Percentiles rank a stretch among this genome's conserved stretches.
Conservation (phyloP, 768 basidiomycete species). For the Amanita jacksonii region DNA sequence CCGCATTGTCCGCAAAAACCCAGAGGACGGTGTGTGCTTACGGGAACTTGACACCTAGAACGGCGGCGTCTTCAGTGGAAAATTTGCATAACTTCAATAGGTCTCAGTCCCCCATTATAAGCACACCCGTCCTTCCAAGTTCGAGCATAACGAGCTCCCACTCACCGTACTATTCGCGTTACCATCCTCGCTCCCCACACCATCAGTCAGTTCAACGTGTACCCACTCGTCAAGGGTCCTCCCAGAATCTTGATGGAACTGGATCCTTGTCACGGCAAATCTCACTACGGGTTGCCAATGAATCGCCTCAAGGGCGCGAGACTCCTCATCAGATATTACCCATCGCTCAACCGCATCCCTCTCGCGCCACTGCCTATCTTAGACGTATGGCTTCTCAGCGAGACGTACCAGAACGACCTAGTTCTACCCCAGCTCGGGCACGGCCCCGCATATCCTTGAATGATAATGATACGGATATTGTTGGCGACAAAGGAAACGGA, state of each 20-base stretch:
- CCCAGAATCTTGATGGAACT: not conserved
- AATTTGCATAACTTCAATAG: not conserved
- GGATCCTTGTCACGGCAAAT: conserved; percentile 1
- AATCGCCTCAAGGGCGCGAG: not conserved
- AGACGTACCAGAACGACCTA: conserved; percentile 29
- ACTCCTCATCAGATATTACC: conserved; percentile 6
- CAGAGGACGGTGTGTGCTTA: not conserved
- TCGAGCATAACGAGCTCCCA: not conserved
- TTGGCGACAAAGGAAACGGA: conserved; percentile 16
- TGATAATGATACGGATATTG: conserved; percentile 16
- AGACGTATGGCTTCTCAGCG: conserved; percentile 63
- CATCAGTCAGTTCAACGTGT: conserved; percentile 3
- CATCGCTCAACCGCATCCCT: conserved; percentile 29
- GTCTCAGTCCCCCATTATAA: not conserved
- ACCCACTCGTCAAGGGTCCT: not conserved
- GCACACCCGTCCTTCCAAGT: conserved; percentile 2
- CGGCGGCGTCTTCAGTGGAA: conserved; percentile 1
- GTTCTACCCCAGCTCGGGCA: conserved; percentile 20
- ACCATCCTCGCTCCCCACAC: conserved; percentile 1
- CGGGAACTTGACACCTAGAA: not conserved
- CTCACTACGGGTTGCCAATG: not conserved
- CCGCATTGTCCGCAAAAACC: not conserved
- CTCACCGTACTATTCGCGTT: not conserved
- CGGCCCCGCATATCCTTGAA: conserved; percentile 20
- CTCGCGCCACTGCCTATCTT: conserved; percentile 57